A percentile compares a stretch with the other conserved stretches of the same genome.
phyloP scores from a whole-genome alignment of 2,329 filamentous ascomycete species.

The Penicillium sclerotigenum region DNA sequence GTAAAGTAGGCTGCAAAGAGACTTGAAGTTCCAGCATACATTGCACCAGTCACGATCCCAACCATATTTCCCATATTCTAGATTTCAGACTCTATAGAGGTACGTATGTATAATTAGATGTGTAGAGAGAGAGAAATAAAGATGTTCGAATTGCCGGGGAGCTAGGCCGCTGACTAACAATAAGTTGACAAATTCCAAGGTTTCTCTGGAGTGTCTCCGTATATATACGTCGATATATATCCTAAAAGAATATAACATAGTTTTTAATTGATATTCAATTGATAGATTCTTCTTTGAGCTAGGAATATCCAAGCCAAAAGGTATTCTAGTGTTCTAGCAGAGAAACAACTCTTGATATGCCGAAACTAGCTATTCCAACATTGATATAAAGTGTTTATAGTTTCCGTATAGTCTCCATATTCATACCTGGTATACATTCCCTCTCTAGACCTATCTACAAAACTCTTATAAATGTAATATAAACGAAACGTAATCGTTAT shows the following conservation, averaged over 20 bases:
- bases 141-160: not conserved
- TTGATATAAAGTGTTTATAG: not conserved
- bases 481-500: no score
- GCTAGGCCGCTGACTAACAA: not conserved
- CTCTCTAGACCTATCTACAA: not conserved
- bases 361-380: not conserved
- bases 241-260: not conserved
- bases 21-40: conserved; percentile 55
- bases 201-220: no score
- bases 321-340: no score
- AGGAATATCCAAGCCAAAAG: no score
- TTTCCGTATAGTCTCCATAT: not conserved
- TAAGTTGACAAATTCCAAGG: no score
- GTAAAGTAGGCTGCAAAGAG: conserved; percentile 59
- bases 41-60: conserved; percentile 48
- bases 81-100: not conserved
- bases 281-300: not conserved
- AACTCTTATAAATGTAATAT: not conserved
- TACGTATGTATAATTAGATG: not conserved
- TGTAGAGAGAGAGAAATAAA: not conserved
- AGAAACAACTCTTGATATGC: not conserved
- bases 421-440: not conserved
- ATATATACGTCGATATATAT: no score
- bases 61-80: conserved; percentile 29
- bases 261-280: not conserved